These are phyloP conservation scores for Entrophospora sp. DNA, from an alignment of 192 early-diverging fungal genomes.

Conservation along the genomic window DNA sequence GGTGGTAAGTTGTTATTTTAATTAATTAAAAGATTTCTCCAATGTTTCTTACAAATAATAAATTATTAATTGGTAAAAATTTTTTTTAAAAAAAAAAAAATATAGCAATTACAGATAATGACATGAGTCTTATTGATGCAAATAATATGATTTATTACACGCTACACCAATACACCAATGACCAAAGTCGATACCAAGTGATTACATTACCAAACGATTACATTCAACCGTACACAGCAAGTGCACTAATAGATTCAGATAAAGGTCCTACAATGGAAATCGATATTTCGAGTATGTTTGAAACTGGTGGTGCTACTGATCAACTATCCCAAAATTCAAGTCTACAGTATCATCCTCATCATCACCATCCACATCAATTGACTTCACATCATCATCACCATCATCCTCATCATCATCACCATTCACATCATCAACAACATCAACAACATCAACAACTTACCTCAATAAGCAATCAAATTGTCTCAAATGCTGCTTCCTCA, in stretches of 20 bases:
- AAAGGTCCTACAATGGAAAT: conserved; percentile 5
- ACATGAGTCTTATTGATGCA: neutral
- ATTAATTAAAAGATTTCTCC: no score
- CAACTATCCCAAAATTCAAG: neutral
- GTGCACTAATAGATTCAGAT: neutral
- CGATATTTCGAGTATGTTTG: neutral
- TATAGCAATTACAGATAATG: no score
- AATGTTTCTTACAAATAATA: no score
- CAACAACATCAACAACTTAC: neutral
- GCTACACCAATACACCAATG: conserved; percentile 38
- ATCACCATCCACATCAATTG: neutral
- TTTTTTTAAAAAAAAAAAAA: no score
- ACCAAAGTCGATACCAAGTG: conserved; percentile 30
- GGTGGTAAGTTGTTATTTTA: no score
- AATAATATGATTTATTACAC: neutral
- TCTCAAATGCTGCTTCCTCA: neutral
- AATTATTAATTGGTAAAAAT: no score
- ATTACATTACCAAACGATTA: conserved; percentile 26
- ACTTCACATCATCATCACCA: no score
- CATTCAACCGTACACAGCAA: conserved; percentile 18
- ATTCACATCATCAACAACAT: no score
- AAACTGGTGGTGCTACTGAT: no score
- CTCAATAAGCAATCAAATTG: neutral
- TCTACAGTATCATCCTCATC: neutral
- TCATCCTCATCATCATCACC: no score